Evolutionary conservation across 352 stramenopile genomes (phyloP), one percentile per base, ranked within the genome.

Genomic region (Phytopythium cucurbitacearum): DNA sequence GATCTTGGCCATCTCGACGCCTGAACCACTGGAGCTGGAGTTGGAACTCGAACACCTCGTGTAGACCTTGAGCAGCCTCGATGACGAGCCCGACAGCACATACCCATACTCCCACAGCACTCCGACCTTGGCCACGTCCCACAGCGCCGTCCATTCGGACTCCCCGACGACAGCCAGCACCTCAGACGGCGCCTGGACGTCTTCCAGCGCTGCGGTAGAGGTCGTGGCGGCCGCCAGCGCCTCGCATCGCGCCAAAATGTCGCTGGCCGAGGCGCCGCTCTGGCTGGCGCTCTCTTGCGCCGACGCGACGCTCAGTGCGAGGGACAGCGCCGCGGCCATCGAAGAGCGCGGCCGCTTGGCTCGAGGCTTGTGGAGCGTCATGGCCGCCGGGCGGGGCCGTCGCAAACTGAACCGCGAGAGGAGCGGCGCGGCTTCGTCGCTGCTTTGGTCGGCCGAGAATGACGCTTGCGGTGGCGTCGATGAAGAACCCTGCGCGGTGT

Each of bases 81-180:
- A 54, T 16, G 4, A 33, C 50, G 50, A 64, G 33, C 66, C 64
- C 7, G 57, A 53, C 16, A 76, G 60, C 15, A 78, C 71, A 64
- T 79, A 82, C 3, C 71, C 74, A 32, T 85, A 59, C 15, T 53
- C 57, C 69, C 69, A 85, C 4, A 85, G 59, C 16, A 85, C 34
- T 11, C 64, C 71, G 5, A 79, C 60, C 53, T 78, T 78, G 11
- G 62, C 53, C 10, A 48, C 53, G 43, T 85, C 74, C 34, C 69
- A 45, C 47, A 85, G 59, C 7, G 56, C 40, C 39, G 15, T 56
- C 71, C 71, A 85, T 13, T 46, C 12, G 16, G 56, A 6, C 9
- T 58, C 44, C 32, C 59, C 59, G n/a, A 52, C 43, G 34, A 41
- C 44, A 33, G 54, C 41, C 4, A 76, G 56, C 16, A 73, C 57